Percentiles rank a stretch among this genome's conserved stretches.
phyloP scores from a whole-genome alignment of 169 alveolate genomes.

The Plasmodium adleri region DNA sequence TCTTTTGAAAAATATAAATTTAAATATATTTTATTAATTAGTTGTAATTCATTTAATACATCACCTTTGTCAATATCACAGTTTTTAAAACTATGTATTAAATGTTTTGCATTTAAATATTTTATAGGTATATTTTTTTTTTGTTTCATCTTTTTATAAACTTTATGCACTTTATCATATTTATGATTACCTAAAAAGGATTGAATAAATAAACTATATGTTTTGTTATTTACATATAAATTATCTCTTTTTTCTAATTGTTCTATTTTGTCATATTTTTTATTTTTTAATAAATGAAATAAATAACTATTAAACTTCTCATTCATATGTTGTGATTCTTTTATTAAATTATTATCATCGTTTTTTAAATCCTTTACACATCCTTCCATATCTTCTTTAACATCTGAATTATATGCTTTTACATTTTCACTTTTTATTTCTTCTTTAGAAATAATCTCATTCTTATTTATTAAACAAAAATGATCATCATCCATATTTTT shows the following conservation, averaged over 20 bases:
- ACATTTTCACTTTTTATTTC: conserved; percentile 24
- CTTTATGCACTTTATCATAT: conserved; percentile 70
- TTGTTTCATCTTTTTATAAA: conserved; percentile 63
- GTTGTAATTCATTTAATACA: conserved; percentile 54
- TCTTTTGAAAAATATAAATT: conserved; percentile 75
- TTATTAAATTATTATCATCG: conserved; percentile 19
- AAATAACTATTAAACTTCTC: conserved; percentile 46
- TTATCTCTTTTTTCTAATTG: conserved; percentile 69
- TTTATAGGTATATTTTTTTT: conserved; percentile 59
- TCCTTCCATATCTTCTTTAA: conserved; percentile 7
- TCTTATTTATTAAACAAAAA: neutral
- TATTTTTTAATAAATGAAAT: conserved; percentile 46
- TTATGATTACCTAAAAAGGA: conserved; percentile 64
- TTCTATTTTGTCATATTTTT: conserved; percentile 67
- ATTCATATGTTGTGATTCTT: conserved; percentile 25
- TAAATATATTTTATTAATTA: conserved; percentile 53
- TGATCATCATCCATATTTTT: neutral
- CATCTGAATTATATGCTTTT: neutral
- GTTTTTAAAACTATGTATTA: conserved; percentile 71
- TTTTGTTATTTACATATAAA: conserved; percentile 65
- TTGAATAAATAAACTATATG: conserved; percentile 71
- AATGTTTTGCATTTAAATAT: conserved; percentile 65
- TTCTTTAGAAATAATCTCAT: conserved; percentile 15
- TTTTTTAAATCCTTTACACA: conserved; percentile 3
- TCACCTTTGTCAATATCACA: conserved; percentile 75